Base-by-base conservation (phyloP, 257 asterid genomes). In the Solanum dulcamara region DNA sequence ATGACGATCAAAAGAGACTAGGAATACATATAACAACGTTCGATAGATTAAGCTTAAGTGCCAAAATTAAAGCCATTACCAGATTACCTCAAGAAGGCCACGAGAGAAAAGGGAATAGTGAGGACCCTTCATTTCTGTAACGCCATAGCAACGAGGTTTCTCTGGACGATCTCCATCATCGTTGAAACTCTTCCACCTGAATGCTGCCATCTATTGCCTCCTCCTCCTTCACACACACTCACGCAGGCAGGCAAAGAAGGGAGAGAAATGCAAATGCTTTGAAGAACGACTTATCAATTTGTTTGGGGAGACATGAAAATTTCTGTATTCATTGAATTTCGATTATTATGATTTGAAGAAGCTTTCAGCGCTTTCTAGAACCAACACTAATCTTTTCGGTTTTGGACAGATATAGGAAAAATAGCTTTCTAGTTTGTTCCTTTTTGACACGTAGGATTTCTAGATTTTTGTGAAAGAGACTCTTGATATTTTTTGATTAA, bases 81-180 rank as follows among this genome's bases (percentile, higher is more conserved):
- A n/a, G n/a, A n/a, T n/a, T n/a, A 94, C 99, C 98, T 94, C 92
- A 71, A 93, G 90, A 64, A 84, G 91, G 82, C 89, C 91, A 75
- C 92, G 94, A 35, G 98, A 93, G 92, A 95, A 91, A 55, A 94
- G 94, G 62, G 98, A 93, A 86, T 88, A 89, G 86, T 92, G 90
- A 20, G 98, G 98, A 14, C 96, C 92, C 81, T 94, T 89, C 89
- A 96, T 90, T 90, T 94, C 98, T 77, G 99, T 96, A 89, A 94
- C 96, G 30, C 98, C 99, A 50, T 51, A 94, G 3, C 89, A 87
- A 87, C 99, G 86, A 4, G 99, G 99, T 89, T 96, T 96, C 90
- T 93, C 98, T 0, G 98, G 98, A 24, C 99, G 98, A 88, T 94
- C 99, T 80, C 95, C 98, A n/a, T 94, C 97, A 57, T 95, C 99